A percentile compares a stretch with the other conserved stretches of the same genome.
These are phyloP conservation scores for Oryza nivara DNA, from an alignment of 176 grass and related monocot species.

Conservation along the genomic window DNA sequence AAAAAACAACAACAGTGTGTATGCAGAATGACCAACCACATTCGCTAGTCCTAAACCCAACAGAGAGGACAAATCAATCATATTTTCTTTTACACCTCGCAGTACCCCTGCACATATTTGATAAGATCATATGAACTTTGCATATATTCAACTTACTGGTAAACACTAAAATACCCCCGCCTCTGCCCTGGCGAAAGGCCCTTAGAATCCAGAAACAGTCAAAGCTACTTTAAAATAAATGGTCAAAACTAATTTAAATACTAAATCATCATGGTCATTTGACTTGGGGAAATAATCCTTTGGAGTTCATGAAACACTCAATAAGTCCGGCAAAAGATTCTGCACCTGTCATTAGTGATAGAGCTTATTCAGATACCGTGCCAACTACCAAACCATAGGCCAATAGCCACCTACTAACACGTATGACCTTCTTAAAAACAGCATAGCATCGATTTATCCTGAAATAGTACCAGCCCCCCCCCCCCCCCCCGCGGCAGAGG, in stretches of 20 bases:
- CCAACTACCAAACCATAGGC: constrained; percentile 17
- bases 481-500: background rate
- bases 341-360: background rate
- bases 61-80: background rate
- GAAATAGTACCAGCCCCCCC: background rate
- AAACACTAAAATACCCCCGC: background rate
- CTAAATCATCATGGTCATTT: background rate
- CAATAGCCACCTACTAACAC: background rate
- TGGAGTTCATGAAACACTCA: background rate
- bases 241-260: no score
- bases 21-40: background rate
- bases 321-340: background rate
- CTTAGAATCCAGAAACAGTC: constrained; percentile 4
- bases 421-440: background rate
- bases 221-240: no score
- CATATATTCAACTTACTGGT: constrained; percentile 7
- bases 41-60: background rate
- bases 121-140: background rate
- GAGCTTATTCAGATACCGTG: background rate
- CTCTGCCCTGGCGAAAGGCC: background rate
- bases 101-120: background rate
- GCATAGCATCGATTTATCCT: constrained; percentile 16
- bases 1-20: background rate
- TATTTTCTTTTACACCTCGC: constrained; percentile 6
- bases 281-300: background rate